These are phyloP conservation scores for Tuber borchii DNA, from an alignment of 495 filamentous ascomycete genomes.

Conservation along the genomic window DNA sequence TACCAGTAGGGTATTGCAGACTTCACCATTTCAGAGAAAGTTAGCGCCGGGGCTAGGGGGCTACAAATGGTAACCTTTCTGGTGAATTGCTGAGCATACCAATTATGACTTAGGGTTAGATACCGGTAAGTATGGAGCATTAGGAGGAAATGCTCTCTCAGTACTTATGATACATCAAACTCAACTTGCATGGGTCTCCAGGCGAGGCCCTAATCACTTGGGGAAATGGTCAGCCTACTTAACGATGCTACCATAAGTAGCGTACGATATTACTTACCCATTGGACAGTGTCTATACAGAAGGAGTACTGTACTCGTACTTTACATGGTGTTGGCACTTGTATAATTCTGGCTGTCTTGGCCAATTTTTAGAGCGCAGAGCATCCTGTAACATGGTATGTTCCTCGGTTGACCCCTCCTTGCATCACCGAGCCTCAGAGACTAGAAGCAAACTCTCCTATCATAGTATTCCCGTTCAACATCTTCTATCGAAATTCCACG, in stretches of 20 bases:
- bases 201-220: background rate
- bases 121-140: background rate
- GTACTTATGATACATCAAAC: background rate
- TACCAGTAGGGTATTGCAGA: background rate
- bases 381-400: background rate
- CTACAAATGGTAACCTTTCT: background rate
- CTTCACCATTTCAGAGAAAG: background rate
- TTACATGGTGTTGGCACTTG: too few relatives aligned
- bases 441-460: background rate
- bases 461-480: background rate
- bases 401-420: background rate
- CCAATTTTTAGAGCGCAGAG: background rate
- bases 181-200: background rate
- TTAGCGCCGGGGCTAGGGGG: background rate
- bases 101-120: background rate
- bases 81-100: background rate
- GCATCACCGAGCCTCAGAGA: background rate
- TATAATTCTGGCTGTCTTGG: background rate
- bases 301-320: background rate
- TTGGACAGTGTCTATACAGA: background rate
- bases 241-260: background rate
- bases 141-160: background rate
- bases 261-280: background rate
- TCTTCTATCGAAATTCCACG: conserved; percentile 29
- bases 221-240: background rate